phyloP scores from a whole-genome alignment of 306 rosid species.

The Medicago arabica region DNA sequence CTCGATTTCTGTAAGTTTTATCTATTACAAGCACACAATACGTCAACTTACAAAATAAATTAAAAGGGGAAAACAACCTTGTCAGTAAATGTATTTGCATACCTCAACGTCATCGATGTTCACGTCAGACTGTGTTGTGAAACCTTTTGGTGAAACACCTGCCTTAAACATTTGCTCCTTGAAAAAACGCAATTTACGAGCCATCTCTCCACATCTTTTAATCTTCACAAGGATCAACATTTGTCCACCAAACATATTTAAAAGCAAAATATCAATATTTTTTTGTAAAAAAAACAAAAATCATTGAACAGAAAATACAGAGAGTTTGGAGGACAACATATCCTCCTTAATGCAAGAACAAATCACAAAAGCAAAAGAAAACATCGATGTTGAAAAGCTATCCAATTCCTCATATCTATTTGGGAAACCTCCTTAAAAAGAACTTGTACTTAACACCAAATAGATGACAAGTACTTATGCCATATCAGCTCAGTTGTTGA shows the following conservation, averaged over 20 bases:
- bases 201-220: conserved; percentile 95
- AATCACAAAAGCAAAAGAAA: conserved; percentile 5
- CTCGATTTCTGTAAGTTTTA: conserved; percentile 89
- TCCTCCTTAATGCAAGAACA: conserved; percentile 15
- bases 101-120: conserved; percentile 90
- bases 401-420: not conserved
- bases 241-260: conserved; percentile 38
- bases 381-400: conserved; percentile 18
- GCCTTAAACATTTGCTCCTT: conserved; percentile 93
- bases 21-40: conserved; percentile 52
- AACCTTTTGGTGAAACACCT: conserved; percentile 61
- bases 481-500: conserved; percentile 11
- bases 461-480: not conserved
- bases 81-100: conserved; percentile 33
- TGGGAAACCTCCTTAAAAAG: too few relatives aligned
- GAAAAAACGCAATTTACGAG: conserved; percentile 85
- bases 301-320: conserved; percentile 22
- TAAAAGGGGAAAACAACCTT: conserved; percentile 13
- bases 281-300: not conserved
- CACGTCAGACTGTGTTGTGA: conserved; percentile 50
- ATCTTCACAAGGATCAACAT: conserved; percentile 58
- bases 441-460: too few relatives aligned
- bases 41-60: conserved; percentile 25
- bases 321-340: conserved; percentile 29
- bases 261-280: conserved; percentile 33